phyloP scores from a whole-genome alignment of 2,329 filamentous ascomycete species.

The Amylocarpus encephaloides region DNA sequence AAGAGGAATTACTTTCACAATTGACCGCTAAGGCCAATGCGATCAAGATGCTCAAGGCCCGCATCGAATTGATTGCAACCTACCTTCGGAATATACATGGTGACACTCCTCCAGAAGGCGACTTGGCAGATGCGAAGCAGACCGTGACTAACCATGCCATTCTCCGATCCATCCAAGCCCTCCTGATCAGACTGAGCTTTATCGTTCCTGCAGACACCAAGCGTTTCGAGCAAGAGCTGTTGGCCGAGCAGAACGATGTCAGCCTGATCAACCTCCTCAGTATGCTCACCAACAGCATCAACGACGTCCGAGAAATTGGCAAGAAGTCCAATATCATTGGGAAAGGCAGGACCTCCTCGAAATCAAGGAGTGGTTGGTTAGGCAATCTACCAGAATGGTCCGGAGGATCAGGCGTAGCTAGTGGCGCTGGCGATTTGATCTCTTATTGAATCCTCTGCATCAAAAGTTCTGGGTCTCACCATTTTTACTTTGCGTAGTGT shows the following conservation, averaged over 20 bases:
- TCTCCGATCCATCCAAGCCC: slow-evolving; percentile 80
- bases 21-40: slow-evolving; percentile 88
- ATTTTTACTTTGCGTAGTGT: slow-evolving; percentile 8
- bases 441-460: slow-evolving; percentile 6
- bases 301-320: slow-evolving; percentile 65
- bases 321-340: slow-evolving; percentile 52
- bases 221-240: slow-evolving; percentile 62
- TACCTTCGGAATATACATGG: slow-evolving; percentile 69
- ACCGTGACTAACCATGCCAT: slow-evolving; percentile 54
- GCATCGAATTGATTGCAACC: slow-evolving; percentile 63
- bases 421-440: slow-evolving; percentile 21
- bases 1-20: slow-evolving; percentile 55
- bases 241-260: slow-evolving; percentile 79
- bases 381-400: background rate
- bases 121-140: slow-evolving; percentile 22
- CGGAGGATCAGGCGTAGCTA: slow-evolving; percentile 4
- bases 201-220: slow-evolving; percentile 63
- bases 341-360: slow-evolving; percentile 1
- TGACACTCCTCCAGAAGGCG: slow-evolving; percentile 30
- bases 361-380: background rate
- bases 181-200: slow-evolving; percentile 76
- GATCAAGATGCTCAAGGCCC: slow-evolving; percentile 82
- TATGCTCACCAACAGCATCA: slow-evolving; percentile 65
- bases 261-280: slow-evolving; percentile 71
- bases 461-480: background rate